A percentile compares a stretch with the other conserved stretches of the same genome.
Conservation (phyloP, 148 eudicot species). For the Rheum nobile region DNA sequence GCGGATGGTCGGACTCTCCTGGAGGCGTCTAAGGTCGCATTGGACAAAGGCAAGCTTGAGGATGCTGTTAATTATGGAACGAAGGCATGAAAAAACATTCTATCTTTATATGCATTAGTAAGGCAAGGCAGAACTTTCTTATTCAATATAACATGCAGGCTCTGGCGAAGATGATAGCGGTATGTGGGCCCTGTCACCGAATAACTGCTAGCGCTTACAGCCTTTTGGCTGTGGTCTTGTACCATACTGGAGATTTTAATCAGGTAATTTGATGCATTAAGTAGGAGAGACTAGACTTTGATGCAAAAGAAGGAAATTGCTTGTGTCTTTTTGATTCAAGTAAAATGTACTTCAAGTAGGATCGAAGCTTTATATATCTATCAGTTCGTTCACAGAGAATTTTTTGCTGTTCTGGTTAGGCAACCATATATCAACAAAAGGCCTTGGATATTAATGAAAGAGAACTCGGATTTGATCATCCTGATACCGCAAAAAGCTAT, state of each 20-base stretch:
- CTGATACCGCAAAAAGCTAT: slow-evolving; percentile 96
- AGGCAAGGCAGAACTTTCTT: neutral
- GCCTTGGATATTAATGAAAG: slow-evolving; percentile 97
- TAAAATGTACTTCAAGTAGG: neutral
- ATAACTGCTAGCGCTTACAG: slow-evolving; percentile 96
- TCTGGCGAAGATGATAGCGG: slow-evolving; percentile 88
- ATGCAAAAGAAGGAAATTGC: no score
- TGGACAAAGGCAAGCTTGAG: slow-evolving; percentile 96
- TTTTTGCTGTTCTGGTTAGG: slow-evolving; percentile 36
- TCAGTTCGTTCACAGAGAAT: neutral
- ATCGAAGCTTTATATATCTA: neutral
- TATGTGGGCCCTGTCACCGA: slow-evolving; percentile 97
- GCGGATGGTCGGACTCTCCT: slow-evolving; percentile 82
- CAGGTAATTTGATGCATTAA: slow-evolving; percentile 40
- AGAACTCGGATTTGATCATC: slow-evolving; percentile 99
- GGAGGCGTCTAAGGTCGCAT: slow-evolving; percentile 90
- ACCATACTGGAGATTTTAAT: slow-evolving; percentile 98
- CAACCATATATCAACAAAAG: slow-evolving; percentile 92
- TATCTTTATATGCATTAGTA: neutral
- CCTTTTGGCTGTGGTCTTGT: slow-evolving; percentile 92
- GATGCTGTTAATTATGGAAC: slow-evolving; percentile 92
- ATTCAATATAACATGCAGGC: slow-evolving; percentile 42
- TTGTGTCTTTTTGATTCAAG: neutral
- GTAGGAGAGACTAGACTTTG: neutral
- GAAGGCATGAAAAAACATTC: slow-evolving; percentile 33